Percentiles rank a stretch among this genome's conserved stretches.
Evolutionary conservation across 331 rosid species (phyloP).

Genomic region (Malus hybrid): DNA sequence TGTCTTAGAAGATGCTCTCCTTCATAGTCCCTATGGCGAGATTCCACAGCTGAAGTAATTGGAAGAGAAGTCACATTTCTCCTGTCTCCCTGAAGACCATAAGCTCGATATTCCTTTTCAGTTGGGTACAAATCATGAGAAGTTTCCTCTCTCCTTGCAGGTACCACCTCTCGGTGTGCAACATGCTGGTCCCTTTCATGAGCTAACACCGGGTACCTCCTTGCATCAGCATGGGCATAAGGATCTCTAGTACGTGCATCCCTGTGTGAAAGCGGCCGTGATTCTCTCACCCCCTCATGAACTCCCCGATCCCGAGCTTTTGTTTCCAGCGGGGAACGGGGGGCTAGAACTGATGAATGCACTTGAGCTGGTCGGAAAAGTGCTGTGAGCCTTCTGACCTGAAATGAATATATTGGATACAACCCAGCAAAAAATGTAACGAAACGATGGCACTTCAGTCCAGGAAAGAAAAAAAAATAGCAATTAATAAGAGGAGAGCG

Average conservation of each 20-base stretch:
- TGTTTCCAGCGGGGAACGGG: constrained; percentile 22
- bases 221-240: constrained; percentile 15
- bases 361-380: constrained; percentile 60
- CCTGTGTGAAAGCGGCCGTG: constrained; percentile 23
- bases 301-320: constrained; percentile 28
- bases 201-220: constrained; percentile 21
- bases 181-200: constrained; percentile 37
- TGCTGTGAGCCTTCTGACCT: constrained; percentile 72
- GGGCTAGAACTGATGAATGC: constrained; percentile 28
- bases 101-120: constrained; percentile 71
- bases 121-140: constrained; percentile 45
- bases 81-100: constrained; percentile 65
- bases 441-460: background rate
- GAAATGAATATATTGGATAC: constrained; percentile 15
- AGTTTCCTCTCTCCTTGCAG: constrained; percentile 28
- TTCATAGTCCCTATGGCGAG: constrained; percentile 44
- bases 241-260: constrained; percentile 28
- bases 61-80: constrained; percentile 26
- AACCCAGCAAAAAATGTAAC: background rate
- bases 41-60: constrained; percentile 14
- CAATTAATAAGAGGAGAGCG: background rate
- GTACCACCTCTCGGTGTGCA: constrained; percentile 8
- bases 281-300: constrained; percentile 22
- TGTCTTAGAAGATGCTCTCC: constrained; percentile 39
- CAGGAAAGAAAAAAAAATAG: background rate